Conservation (phyloP, 75 land plant genomes). For the Pseudotsuga menziesii region DNA sequence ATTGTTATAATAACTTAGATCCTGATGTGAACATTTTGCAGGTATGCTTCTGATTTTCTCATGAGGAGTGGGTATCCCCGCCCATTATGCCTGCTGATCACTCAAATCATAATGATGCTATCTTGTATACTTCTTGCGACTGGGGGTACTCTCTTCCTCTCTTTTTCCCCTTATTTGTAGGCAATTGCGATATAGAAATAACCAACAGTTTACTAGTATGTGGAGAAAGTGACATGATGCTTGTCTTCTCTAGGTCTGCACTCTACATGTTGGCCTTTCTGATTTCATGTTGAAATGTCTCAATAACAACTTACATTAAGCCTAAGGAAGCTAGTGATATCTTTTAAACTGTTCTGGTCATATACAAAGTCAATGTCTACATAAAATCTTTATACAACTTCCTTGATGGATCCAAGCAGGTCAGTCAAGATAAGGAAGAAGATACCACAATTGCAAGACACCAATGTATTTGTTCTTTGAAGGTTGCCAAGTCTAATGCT, state of each 20-base stretch:
- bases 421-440: background rate
- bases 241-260: background rate
- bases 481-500: background rate
- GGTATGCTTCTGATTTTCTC: slow-evolving; percentile 40
- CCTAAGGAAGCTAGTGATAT: background rate
- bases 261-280: background rate
- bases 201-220: background rate
- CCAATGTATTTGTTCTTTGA: background rate
- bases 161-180: slow-evolving; percentile 4
- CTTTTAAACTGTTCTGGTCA: background rate
- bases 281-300: background rate
- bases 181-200: slow-evolving; percentile 2
- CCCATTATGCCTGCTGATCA: slow-evolving; percentile 29
- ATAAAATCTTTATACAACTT: background rate
- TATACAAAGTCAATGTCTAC: background rate
- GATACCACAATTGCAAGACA: background rate
- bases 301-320: background rate
- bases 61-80: slow-evolving; percentile 33
- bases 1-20: too few relatives aligned
- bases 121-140: slow-evolving; percentile 40
- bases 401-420: background rate
- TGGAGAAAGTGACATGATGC: background rate
- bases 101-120: slow-evolving; percentile 22
- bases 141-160: slow-evolving; percentile 24
- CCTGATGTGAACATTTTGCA: slow-evolving; percentile 6